These are phyloP conservation scores for Dactylis glomerata DNA, from an alignment of 176 grass and related monocot genomes.

Conservation along the genomic window DNA sequence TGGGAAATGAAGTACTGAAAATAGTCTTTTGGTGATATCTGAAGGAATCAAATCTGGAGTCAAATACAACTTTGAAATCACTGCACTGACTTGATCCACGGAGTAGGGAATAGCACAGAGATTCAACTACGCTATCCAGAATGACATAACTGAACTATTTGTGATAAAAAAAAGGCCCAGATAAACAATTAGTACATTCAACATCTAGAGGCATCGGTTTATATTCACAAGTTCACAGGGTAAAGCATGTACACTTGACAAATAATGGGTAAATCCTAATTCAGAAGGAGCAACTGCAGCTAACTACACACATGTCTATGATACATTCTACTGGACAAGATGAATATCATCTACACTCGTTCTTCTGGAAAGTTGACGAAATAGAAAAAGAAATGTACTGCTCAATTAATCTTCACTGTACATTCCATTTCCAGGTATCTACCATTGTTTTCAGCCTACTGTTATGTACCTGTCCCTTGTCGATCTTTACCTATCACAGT, in stretches of 20 bases:
- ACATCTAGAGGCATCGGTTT: neutral
- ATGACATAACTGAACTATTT: neutral
- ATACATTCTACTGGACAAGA: neutral
- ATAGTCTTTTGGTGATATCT: neutral
- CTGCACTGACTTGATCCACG: neutral
- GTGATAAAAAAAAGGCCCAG: neutral
- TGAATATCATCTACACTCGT: neutral
- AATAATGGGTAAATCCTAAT: neutral
- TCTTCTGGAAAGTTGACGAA: neutral
- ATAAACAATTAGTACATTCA: neutral
- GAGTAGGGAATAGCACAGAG: neutral
- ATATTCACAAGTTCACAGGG: slow-evolving; percentile 2
- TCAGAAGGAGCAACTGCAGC: neutral
- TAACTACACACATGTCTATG: neutral
- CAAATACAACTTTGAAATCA: neutral
- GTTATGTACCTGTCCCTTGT: neutral
- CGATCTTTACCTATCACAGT: slow-evolving; percentile 26
- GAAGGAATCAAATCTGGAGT: neutral
- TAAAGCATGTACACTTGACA: slow-evolving; percentile 22
- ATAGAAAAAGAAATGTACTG: neutral
- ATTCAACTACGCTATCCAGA: neutral
- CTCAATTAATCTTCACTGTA: slow-evolving; percentile 4
- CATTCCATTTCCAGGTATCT: slow-evolving; percentile 4
- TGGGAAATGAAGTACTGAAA: neutral
- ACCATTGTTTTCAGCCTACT: neutral